These are phyloP conservation scores for Wickerhamiella sorbophila DNA, from an alignment of 805 yeast species.

Conservation along the genomic window DNA sequence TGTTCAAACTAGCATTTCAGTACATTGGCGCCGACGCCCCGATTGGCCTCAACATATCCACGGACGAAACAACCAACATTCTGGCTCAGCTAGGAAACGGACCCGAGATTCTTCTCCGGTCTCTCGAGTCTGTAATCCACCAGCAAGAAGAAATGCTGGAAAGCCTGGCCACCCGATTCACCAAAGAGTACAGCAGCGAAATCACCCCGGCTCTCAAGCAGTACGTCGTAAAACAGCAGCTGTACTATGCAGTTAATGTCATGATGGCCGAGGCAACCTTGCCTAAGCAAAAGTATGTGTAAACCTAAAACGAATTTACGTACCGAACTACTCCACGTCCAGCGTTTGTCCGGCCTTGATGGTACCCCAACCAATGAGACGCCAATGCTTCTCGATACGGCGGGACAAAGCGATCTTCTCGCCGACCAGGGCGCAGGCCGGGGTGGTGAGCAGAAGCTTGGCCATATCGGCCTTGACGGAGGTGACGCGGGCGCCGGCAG, in stretches of 20 bases:
- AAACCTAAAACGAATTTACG: no score
- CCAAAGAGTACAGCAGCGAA: no score
- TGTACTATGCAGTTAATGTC: neutral
- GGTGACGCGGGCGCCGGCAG: conserved; percentile 97
- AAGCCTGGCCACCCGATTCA: neutral
- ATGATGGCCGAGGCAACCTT: neutral
- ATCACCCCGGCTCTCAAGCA: neutral
- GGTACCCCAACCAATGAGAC: conserved; percentile 99
- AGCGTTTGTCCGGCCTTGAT: conserved; percentile 66
- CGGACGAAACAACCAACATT: neutral
- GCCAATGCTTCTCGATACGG: conserved; percentile 99
- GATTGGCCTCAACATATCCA: conserved; percentile 10
- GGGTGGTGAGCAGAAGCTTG: conserved; percentile 86
- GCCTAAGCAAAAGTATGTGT: neutral
- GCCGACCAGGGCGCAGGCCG: conserved; percentile 96
- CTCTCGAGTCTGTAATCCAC: neutral
- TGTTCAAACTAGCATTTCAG: neutral
- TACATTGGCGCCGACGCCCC: conserved; percentile 6
- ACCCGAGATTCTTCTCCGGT: neutral
- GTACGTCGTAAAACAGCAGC: neutral
- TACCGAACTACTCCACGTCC: conserved; percentile 5
- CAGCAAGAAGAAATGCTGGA: neutral
- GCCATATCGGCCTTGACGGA: conserved; percentile 99
- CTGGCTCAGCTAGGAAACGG: neutral
- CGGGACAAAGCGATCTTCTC: conserved; percentile 98